Conservation (phyloP, 768 basidiomycete species). For the Leccinum pellstonianum region DNA sequence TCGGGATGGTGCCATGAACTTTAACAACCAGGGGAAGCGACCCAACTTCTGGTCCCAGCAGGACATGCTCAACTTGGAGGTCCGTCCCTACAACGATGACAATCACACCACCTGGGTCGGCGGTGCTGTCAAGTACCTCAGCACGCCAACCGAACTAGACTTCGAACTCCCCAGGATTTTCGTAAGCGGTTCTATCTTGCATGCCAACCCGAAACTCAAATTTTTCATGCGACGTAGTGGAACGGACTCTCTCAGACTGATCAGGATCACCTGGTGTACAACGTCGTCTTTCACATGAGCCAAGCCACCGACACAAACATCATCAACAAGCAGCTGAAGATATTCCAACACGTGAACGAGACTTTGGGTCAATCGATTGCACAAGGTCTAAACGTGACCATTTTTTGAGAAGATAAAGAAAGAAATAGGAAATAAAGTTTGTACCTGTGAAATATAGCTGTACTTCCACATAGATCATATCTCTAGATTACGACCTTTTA, state of each 20-base stretch:
- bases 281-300: no score
- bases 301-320: constrained; percentile 20
- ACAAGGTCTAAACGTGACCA: constrained; percentile 29
- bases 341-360: constrained; percentile 39
- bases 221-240: constrained; percentile 23
- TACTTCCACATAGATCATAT: not conserved
- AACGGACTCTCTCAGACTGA: constrained; percentile 6
- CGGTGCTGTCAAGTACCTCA: constrained; percentile 39
- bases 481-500: not conserved
- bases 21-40: constrained; percentile 39
- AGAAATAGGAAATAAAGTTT: not conserved
- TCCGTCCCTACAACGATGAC: constrained; percentile 37
- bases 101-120: constrained; percentile 42
- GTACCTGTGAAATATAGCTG: not conserved
- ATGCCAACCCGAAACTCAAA: not conserved
- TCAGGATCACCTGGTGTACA: no score
- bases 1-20: constrained; percentile 39
- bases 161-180: constrained; percentile 41
- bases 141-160: constrained; percentile 37
- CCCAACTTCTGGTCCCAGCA: constrained; percentile 40
- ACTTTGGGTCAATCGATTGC: constrained; percentile 38
- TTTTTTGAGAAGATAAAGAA: not conserved
- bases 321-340: constrained; percentile 30
- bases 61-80: constrained; percentile 32
- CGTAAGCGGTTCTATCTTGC: constrained; percentile 9